Evolutionary conservation across 75 land plant species (phyloP).

Genomic region (Gnetum montanum): DNA sequence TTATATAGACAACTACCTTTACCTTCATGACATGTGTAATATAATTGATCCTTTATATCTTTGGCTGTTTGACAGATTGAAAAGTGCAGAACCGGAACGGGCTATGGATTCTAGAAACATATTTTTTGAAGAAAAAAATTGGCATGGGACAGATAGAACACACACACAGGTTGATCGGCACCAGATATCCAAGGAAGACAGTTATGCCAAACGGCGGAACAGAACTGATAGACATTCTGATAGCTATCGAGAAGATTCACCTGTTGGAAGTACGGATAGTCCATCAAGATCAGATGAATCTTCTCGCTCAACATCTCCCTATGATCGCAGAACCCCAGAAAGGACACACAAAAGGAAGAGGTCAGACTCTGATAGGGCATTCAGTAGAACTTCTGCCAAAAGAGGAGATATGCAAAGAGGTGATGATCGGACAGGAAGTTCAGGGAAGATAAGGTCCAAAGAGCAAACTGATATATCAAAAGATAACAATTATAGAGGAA

Average conservation of each 20-base stretch:
- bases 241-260: not conserved
- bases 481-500: not conserved
- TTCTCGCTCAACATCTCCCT: not conserved
- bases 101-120: not conserved
- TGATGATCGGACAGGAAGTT: not conserved
- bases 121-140: constrained; percentile 2
- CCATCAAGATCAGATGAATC: not conserved
- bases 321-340: not conserved
- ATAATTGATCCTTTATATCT: too few species aligned
- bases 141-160: constrained; percentile 1
- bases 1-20: too few species aligned
- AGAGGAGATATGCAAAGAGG: not conserved
- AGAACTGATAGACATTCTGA: not conserved
- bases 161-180: too few species aligned
- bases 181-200: too few species aligned
- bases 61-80: too few species aligned
- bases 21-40: too few species aligned
- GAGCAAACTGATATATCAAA: not conserved
- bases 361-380: not conserved
- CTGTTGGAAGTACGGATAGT: not conserved
- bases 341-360: constrained; percentile 3
- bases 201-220: too few species aligned
- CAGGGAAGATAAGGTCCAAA: not conserved
- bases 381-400: not conserved
- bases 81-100: too few species aligned